Evolutionary conservation across 1,284 basidiomycete species (phyloP).

Genomic region (Malassezia sympodialis): DNA sequence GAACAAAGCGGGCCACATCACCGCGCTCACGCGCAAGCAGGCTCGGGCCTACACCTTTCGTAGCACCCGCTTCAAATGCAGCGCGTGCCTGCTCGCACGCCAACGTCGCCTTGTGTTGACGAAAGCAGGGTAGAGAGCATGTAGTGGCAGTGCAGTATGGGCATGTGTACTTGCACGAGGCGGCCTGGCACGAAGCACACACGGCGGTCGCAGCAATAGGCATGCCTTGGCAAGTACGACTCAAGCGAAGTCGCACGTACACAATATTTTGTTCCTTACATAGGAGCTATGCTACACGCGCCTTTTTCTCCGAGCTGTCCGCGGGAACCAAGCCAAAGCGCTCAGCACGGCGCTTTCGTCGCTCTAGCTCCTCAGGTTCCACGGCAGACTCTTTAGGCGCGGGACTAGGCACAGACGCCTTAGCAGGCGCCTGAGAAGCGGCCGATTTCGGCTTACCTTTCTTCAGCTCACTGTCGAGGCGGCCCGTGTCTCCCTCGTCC

Average conservation of each 20-base stretch:
- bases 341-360: constrained; percentile 26
- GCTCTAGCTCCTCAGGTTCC: constrained; percentile 24
- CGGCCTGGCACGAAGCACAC: constrained; percentile 6
- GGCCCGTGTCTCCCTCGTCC: constrained; percentile 18
- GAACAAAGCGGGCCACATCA: constrained; percentile 1
- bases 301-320: constrained; percentile 25
- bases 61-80: background rate
- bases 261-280: constrained; percentile 1
- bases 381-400: background rate
- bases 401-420: constrained; percentile 20
- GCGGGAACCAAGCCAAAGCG: constrained; percentile 26
- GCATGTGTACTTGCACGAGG: constrained; percentile 14
- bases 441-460: constrained; percentile 2
- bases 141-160: constrained; percentile 10
- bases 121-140: constrained; percentile 12
- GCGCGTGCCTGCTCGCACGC: constrained; percentile 2
- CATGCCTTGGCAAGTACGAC: constrained; percentile 1
- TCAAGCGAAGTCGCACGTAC: background rate
- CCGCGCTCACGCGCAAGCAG: background rate
- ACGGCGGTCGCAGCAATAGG: background rate
- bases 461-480: constrained; percentile 13
- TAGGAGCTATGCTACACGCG: background rate
- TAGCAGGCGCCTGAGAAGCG: constrained; percentile 10
- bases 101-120: constrained; percentile 1
- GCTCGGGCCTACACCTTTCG: background rate